Evolutionary conservation across 257 asterid species (phyloP).

Genomic region (Fraxinus pennsylvanica): DNA sequence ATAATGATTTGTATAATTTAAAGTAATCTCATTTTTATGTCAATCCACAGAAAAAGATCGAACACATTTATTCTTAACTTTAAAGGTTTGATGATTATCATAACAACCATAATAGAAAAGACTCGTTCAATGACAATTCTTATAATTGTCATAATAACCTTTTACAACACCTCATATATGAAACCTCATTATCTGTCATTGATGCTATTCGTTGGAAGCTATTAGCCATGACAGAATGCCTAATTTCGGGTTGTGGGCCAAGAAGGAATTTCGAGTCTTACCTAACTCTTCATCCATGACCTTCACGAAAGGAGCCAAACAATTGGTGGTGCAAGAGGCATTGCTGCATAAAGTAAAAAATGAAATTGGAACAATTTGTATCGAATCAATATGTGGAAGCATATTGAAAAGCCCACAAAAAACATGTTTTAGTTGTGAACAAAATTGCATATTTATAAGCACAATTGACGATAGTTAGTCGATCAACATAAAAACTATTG

Average conservation of each 20-base stretch:
- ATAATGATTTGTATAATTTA: too few species aligned
- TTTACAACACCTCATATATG: too few species aligned
- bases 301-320: conserved; percentile 91
- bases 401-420: background rate
- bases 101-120: too few species aligned
- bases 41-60: too few species aligned
- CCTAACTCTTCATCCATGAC: conserved; percentile 84
- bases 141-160: too few species aligned
- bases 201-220: too few species aligned
- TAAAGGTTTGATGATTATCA: background rate
- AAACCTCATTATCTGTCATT: too few species aligned
- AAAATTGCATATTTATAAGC: background rate
- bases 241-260: background rate
- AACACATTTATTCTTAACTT: too few species aligned
- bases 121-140: background rate
- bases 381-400: background rate
- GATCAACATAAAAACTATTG: background rate
- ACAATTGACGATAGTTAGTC: too few species aligned
- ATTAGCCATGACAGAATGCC: background rate
- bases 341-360: conserved; percentile 51
- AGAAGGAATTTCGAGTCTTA: conserved; percentile 26
- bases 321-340: conserved; percentile 97
- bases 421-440: background rate
- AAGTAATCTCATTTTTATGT: too few species aligned
- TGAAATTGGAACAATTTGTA: background rate